Evolutionary conservation across 306 rosid genomes (phyloP).

Genomic region (Cercis canadensis): DNA sequence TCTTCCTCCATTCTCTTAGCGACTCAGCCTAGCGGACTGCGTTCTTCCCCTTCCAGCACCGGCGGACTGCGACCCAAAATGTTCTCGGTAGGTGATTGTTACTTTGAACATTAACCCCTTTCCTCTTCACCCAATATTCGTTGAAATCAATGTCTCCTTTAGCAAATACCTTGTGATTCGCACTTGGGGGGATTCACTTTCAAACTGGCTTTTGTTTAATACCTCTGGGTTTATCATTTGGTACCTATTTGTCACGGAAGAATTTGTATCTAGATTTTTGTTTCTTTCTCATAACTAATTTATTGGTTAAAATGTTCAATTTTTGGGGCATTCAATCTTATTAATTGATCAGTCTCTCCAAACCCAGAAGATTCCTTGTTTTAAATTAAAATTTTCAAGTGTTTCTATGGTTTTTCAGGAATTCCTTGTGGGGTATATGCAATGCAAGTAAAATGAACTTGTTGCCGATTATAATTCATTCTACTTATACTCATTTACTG

Average conservation of each 20-base stretch:
- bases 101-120: no score
- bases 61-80: neutral
- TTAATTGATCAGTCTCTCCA: neutral
- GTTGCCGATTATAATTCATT: neutral
- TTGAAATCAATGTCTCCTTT: neutral
- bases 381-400: neutral
- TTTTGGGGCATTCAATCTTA: neutral
- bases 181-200: no score
- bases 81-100: no score
- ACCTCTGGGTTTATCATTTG: neutral
- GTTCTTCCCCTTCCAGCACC: no score
- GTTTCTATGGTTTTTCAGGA: neutral
- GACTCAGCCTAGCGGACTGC: no score
- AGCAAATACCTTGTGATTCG: neutral
- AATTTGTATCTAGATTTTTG: neutral
- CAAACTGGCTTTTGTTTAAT: neutral
- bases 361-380: neutral
- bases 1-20: no score
- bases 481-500: neutral
- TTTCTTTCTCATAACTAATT: neutral
- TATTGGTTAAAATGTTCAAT: neutral
- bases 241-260: neutral
- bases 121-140: neutral
- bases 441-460: conserved; percentile 7
- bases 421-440: neutral